Evolutionary conservation across 257 asterid species (phyloP), one percentile per base, ranked within the genome.

Genomic region (Catharanthus roseus): DNA sequence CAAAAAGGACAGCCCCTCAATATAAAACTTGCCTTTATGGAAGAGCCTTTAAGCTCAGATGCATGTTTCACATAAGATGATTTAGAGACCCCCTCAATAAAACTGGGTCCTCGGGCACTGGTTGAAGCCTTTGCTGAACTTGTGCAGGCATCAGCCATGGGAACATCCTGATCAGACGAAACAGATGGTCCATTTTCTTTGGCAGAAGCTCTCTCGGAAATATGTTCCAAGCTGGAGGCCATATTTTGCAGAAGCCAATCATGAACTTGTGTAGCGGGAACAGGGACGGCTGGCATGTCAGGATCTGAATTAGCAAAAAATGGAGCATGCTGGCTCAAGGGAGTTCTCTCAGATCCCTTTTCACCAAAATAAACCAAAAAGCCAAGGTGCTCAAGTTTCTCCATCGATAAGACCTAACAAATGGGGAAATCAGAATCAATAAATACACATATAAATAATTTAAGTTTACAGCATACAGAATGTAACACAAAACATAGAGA

Each of bases 241-340:
- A 93, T 85, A 77, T 75, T 89, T 70, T 90, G 91, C 72, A 93
- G 77, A 80, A 93, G 93, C 96, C 96, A 93, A 26, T 89, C 96
- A 19, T 89, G 90, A 78, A 93, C 90, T 84, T 90, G 97, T 53
- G 97, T 72, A 31, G 88, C 97, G 67, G 92, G 89, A 73, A 90
- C 93, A 69, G 98, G 98, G 76, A 81, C 96, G 76, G 95, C 97
- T 41, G 96, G 97, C 98, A 93, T 93, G 80, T 90, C 93, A 23
- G 97, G 96, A 75, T 93, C 97, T 33, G 97, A 93, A 84, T 93
- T 93, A 29, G 97, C 95, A 64, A 90, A 93, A 81, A 90, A 90
- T 10, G 96, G 97, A 77, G 96, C 84, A 65, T 80, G 85, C 74
- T 90, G 98, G 84, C 98, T 85, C 78, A 93, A 72, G 67, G 98